Base-by-base conservation (phyloP, 225 moss, liverwort and hornwort genomes). In the Physcomitrellopsis africana region DNA sequence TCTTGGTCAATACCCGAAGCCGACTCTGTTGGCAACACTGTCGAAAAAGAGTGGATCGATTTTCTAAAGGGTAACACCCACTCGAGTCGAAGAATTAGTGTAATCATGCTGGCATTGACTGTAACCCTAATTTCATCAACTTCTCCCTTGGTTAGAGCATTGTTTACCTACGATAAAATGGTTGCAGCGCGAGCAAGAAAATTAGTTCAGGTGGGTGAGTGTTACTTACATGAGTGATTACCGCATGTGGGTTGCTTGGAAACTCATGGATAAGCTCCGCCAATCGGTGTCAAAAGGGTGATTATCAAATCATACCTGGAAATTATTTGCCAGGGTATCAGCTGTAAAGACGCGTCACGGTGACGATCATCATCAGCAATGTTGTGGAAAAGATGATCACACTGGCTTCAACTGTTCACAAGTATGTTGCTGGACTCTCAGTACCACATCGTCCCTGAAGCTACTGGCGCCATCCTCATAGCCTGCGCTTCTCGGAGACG, bases 401-500 rank as follows among this genome's bases (percentile, higher is more conserved):
- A 83, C 26, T 56, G 68, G 15, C 68, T 24, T 59, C 58, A 63
- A 32, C 18, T 3, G 72, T 59, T 76, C 76, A 73, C 80, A 76
- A 70, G 67, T 65, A 51, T 79, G 62, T 37, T 20, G 1, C 19
- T 52, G 68, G 22, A 2, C 24, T 56, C 48, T 37, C 32, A 5
- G 32, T 37, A 4, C 32, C 32, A 37, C 32, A 37, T 37, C 32
- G 32, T 37, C 32, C 32, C 4, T 37, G 32, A 37, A 37, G 32
- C 32, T 2, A 37, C 5, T 5, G 3, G 32, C 32, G 4, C 4
- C 43, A 56, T 79, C 68, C 29, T 54, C 46, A 68, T 44, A 48
- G 64, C 55, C 65, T 56, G 26, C 62, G 56, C 77, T 45, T n/a
- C 24, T 46, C 3, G 4, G 7, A 37, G 32, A 37, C 32, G 32